Conservation (phyloP, 2,329 filamentous ascomycete species). For the Exophiala sp. region DNA sequence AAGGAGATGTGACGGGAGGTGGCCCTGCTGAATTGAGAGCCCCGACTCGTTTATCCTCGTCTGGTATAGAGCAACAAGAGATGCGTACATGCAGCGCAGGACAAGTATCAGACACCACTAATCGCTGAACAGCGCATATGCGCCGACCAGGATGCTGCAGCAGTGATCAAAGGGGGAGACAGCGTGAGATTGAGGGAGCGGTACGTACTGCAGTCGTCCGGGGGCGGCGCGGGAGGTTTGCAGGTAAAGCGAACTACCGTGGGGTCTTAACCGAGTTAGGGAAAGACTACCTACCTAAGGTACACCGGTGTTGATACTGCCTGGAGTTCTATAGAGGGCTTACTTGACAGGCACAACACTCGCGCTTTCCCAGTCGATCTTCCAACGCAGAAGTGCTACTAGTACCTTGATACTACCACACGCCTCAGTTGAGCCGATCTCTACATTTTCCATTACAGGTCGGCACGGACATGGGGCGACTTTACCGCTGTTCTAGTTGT, state of each 20-base stretch:
- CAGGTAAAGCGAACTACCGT: neutral
- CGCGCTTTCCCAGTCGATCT: no score
- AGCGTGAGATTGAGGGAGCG: neutral
- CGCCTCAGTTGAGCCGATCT: no score
- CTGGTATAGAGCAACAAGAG: neutral
- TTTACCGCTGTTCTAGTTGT: no score
- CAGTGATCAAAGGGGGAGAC: neutral
- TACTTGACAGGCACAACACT: no score
- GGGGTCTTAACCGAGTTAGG: neutral
- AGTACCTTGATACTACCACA: no score
- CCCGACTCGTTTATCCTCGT: neutral
- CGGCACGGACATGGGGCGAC: no score
- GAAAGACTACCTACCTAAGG: no score
- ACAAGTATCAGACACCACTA: neutral
- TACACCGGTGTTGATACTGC: no score
- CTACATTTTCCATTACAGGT: no score
- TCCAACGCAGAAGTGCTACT: no score
- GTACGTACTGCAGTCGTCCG: neutral
- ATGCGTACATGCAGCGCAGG: neutral
- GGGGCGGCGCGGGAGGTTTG: neutral
- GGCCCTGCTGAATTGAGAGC: neutral
- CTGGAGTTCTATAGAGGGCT: no score
- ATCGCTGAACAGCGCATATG: neutral
- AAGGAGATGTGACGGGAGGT: neutral
- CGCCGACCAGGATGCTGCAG: conserved; percentile 1